Conservation (phyloP, 2,329 filamentous ascomycete species). For the Rugonectria rugulosa region DNA sequence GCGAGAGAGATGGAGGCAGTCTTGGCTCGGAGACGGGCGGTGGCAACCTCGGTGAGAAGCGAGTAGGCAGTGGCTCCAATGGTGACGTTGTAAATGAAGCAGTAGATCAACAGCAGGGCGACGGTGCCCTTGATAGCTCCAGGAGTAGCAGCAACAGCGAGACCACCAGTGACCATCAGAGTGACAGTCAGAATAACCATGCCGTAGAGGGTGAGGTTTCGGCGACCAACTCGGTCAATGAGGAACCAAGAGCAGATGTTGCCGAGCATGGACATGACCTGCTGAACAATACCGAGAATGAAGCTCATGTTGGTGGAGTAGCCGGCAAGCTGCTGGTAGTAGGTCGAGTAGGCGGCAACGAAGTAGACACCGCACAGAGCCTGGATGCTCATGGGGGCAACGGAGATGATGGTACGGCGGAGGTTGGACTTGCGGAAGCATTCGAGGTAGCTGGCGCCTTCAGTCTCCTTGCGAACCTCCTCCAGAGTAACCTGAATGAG, state of each 20-base stretch:
- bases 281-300: conserved; percentile 50
- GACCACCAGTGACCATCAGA: conserved; percentile 47
- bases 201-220: conserved; percentile 47
- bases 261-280: conserved; percentile 47
- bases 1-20: conserved; percentile 41
- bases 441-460: conserved; percentile 48
- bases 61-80: conserved; percentile 51
- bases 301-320: conserved; percentile 46
- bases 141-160: conserved; percentile 36
- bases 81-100: conserved; percentile 49
- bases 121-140: conserved; percentile 38
- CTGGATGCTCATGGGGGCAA: conserved; percentile 47
- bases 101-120: conserved; percentile 48
- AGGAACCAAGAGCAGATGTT: conserved; percentile 50
- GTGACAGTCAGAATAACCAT: conserved; percentile 42
- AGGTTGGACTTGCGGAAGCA: conserved; percentile 50
- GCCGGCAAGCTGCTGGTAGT: conserved; percentile 53
- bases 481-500: conserved; percentile 43
- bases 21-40: conserved; percentile 48
- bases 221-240: conserved; percentile 48
- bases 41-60: conserved; percentile 48
- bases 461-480: conserved; percentile 44
- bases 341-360: conserved; percentile 48
- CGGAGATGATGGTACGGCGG: conserved; percentile 49
- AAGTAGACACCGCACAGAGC: conserved; percentile 46